Conservation (phyloP, 75 land plant species). For the Pseudotsuga menziesii region DNA sequence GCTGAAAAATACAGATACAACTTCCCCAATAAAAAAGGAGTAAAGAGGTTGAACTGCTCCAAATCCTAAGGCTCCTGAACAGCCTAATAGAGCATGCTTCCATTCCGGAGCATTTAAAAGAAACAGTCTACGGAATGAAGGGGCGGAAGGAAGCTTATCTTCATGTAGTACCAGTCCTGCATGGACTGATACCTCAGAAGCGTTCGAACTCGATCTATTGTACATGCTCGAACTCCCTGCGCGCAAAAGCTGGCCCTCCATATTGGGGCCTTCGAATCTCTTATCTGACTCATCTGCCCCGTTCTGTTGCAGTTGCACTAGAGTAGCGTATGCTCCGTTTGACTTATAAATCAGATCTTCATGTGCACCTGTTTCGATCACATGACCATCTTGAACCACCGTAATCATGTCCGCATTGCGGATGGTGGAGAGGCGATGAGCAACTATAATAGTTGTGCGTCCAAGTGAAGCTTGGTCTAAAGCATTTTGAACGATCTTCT, state of each 20-base stretch:
- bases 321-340: conserved; percentile 29
- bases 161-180: conserved; percentile 1
- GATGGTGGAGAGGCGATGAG: conserved; percentile 68
- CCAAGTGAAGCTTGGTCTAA: conserved; percentile 42
- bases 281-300: not conserved
- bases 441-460: conserved; percentile 58
- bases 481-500: conserved; percentile 53
- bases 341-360: conserved; percentile 24
- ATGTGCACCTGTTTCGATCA: conserved; percentile 47
- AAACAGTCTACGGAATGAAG: conserved; percentile 29
- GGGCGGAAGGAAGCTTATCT: not conserved
- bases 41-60: conserved; percentile 47
- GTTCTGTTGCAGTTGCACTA: conserved; percentile 19
- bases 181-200: not conserved
- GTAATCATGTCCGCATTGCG: conserved; percentile 31
- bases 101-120: conserved; percentile 48
- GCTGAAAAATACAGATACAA: conserved; percentile 47
- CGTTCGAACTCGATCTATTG: not conserved
- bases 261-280: no score
- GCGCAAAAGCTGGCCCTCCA: no score
- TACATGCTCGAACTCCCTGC: not conserved
- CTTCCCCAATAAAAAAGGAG: conserved; percentile 38
- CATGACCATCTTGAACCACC: conserved; percentile 44
- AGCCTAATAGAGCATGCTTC: conserved; percentile 33
- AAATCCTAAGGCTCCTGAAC: conserved; percentile 20